Evolutionary conservation across 257 asterid species (phyloP).

Genomic region (Nicotiana knightiana): DNA sequence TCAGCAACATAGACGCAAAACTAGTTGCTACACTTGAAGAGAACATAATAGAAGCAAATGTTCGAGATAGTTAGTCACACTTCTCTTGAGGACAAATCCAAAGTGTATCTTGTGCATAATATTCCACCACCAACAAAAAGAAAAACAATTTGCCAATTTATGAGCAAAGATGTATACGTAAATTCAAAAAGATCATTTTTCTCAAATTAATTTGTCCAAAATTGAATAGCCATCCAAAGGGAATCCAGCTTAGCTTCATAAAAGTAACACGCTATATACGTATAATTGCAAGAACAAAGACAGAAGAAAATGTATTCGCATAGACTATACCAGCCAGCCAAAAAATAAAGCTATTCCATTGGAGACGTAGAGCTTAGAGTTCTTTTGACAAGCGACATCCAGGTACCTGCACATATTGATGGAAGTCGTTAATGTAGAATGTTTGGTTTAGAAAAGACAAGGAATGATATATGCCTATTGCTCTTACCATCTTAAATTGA

Average conservation of each 20-base stretch:
- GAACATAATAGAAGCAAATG: constrained; percentile 2
- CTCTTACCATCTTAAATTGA: constrained; percentile 86
- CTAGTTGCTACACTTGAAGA: not conserved
- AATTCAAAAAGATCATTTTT: not conserved
- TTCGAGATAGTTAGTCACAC: not conserved
- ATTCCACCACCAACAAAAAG: not conserved
- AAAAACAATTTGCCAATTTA: not conserved
- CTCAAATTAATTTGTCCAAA: not conserved
- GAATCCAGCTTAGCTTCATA: not conserved
- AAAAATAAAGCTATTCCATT: constrained; percentile 85
- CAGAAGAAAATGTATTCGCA: constrained; percentile 13
- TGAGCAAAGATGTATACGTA: not conserved
- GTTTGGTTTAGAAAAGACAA: not conserved
- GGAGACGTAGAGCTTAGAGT: constrained; percentile 51
- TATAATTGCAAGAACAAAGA: not conserved
- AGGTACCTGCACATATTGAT: constrained; percentile 50
- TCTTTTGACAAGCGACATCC: constrained; percentile 69
- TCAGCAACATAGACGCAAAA: not conserved
- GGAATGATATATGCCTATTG: constrained; percentile 1
- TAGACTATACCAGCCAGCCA: constrained; percentile 86
- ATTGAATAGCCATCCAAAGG: not conserved
- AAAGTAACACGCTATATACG: not conserved
- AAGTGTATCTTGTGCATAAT: not conserved
- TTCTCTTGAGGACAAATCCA: not conserved
- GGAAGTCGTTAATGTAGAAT: not conserved